A percentile compares a stretch with the other conserved stretches of the same genome.
phyloP scores from a whole-genome alignment of 2,329 filamentous ascomycete species.

The Trichoderma breve region DNA sequence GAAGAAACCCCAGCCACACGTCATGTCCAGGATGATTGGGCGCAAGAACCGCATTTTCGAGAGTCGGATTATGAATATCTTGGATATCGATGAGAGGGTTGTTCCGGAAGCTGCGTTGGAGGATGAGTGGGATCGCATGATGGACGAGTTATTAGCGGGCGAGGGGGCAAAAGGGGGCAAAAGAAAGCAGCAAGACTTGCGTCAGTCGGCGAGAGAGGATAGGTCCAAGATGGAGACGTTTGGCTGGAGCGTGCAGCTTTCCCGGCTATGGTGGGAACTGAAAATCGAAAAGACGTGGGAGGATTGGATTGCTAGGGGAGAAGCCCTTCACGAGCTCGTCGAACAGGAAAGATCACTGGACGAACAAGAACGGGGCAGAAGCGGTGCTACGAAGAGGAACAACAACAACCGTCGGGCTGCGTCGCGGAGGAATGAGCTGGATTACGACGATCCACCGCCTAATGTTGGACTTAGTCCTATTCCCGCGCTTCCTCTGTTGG shows the following conservation, averaged over 20 bases:
- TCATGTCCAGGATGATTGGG: conserved; percentile 57
- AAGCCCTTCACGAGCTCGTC: conserved; percentile 41
- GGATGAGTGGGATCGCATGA: conserved; percentile 49
- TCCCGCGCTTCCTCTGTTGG: neutral
- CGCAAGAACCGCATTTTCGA: conserved; percentile 49
- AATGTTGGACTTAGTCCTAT: conserved; percentile 18
- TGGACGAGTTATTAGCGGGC: conserved; percentile 31
- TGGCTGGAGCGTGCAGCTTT: conserved; percentile 31
- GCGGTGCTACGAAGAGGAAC: neutral
- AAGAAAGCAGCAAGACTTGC: neutral
- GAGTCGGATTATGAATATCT: conserved; percentile 37
- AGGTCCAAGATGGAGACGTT: conserved; percentile 30
- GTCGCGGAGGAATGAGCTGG: neutral
- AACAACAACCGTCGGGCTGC: neutral
- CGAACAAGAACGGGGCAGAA: conserved; percentile 25
- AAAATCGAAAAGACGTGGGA: conserved; percentile 33
- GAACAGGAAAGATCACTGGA: conserved; percentile 37
- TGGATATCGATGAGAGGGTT: conserved; percentile 41
- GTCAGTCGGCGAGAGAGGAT: neutral
- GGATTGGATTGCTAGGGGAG: conserved; percentile 43
- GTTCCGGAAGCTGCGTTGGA: conserved; percentile 36
- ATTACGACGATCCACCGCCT: neutral
- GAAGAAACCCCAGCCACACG: conserved; percentile 61
- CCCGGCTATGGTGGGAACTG: conserved; percentile 33
- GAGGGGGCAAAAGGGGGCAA: conserved; percentile 14